Evolutionary conservation across 1,139 yeast genomes (phyloP).

Genomic region (Magnusiomyces suaveolens): DNA sequence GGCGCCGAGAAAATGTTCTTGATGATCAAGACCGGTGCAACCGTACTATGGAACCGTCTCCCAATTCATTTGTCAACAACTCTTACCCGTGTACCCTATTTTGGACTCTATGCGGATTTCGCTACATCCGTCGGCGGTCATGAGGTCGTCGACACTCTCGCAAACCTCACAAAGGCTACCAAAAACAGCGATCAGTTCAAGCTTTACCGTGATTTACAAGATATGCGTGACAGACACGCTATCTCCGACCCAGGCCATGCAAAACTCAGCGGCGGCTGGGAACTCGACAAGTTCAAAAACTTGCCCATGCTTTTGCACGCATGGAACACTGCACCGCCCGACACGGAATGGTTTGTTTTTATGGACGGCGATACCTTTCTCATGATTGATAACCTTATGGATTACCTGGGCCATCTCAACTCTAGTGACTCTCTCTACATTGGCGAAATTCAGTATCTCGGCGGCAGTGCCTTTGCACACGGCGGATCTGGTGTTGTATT

Average conservation of each 20-base stretch:
- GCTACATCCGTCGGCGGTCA: slow-evolving; percentile 29
- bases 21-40: slow-evolving; percentile 33
- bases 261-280: slow-evolving; percentile 26
- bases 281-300: slow-evolving; percentile 32
- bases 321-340: slow-evolving; percentile 23
- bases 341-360: slow-evolving; percentile 31
- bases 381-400: slow-evolving; percentile 25
- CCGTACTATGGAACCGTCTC: slow-evolving; percentile 32
- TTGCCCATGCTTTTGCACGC: slow-evolving; percentile 34
- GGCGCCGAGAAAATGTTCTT: slow-evolving; percentile 24
- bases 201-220: slow-evolving; percentile 25
- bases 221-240: slow-evolving; percentile 21
- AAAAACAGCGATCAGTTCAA: slow-evolving; percentile 20
- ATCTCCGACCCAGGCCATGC: slow-evolving; percentile 7
- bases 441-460: slow-evolving; percentile 26
- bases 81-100: slow-evolving; percentile 29
- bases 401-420: slow-evolving; percentile 22
- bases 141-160: slow-evolving; percentile 28
- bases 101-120: slow-evolving; percentile 31
- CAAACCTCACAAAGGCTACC: slow-evolving; percentile 23
- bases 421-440: slow-evolving; percentile 25
- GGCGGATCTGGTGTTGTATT: slow-evolving; percentile 35
- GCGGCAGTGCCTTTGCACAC: slow-evolving; percentile 28
- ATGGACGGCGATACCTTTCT: slow-evolving; percentile 34
- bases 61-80: slow-evolving; percentile 33